Evolutionary conservation across 2,329 filamentous ascomycete species (phyloP), one percentile per base, ranked within the genome.

Genomic region (Ascochyta clinopodiicola): DNA sequence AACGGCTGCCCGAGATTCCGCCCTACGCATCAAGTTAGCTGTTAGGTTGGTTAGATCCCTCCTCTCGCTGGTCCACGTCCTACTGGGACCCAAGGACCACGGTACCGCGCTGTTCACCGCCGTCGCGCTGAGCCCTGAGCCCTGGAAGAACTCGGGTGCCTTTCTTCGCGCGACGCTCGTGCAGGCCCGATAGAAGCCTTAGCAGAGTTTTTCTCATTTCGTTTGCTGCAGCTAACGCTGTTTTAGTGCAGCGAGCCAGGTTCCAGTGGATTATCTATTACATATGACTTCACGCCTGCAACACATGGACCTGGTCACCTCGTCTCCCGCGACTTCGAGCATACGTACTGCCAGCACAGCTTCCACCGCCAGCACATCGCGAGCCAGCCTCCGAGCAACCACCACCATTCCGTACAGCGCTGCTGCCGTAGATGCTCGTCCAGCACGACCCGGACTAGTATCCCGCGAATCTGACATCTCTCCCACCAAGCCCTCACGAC

Each of bases 151-250:
- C 56, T 69, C 64, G 67, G 68, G 66, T 64, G 63, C 63, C 64
- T 69, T 64, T 64, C 66, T 62, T 56, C 53, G 58, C 64, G 44
- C 57, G 57, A 60, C 58, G 49, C 58, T 49, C 46, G 35, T 61
- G 57, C 66, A 66, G 62, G 66, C 57, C 71, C 70, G 69, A 73
- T 65, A 60, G 62, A 67, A 61, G 60, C 54, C 56, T 57, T 64
- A 61, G 63, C 67, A 75, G 72, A 72, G 64, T 69, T 75, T 31
- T 73, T 73, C 66, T 61, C 64, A 61, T 59, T 60, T 63, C 65
- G 61, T 61, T 13, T 62, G 59, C 61, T 60, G 57, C 56, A 69
- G 67, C 65, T 65, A 69, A 71, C 63, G 69, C 68, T 64, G 65
- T 61, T 42, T 59, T 58, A 62, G 62, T 62, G 57, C 57, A 64